Evolutionary conservation across 768 basidiomycete genomes (phyloP), one percentile per base, ranked within the genome.

Genomic region (Trametes coccinea): DNA sequence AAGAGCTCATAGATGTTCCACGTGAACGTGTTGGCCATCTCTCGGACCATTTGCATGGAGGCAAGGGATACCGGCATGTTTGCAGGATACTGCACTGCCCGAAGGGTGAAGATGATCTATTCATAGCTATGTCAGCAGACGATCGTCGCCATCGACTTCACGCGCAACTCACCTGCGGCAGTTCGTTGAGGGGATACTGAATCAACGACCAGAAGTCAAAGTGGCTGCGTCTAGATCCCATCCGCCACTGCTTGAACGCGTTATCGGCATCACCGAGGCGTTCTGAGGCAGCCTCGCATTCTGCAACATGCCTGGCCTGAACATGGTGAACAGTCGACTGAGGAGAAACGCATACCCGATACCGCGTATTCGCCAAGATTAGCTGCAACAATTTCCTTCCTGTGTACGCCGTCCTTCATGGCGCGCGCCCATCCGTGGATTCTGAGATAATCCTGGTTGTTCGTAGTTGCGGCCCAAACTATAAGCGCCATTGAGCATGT

Each of bases 381-480:
- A 2, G 85, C 83, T 2, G 89, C 89, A 3, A 90, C 86, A 30
- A 92, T 75, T 70, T 93, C 90, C 66, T 92, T 85, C 27, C 89
- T 82, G 66, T 92, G 86, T 14, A 66, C 55, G n/a, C 76, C 70
- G 44, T 84, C 72, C 61, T 74, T 76, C 4, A 89, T 82, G 14
- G 83, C 71, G 52, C 77, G 77, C 56, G 87, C 85, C 69, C 88
- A 73, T 14, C 90, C 90, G 68, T 87, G 80, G 70, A 84, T 80
- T 22, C 78, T 78, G 46, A 91, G 70, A 59, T 82, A 92, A 61
- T 89, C 82, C 0, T 75, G 49, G 68, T 90, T 75, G 53, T 73
- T 83, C 14, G 85, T 88, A 4, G 87, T 90, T 2, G 90, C 90
- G 17, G 85, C 87, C 87, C 88, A 92, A 2, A 85, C 85, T 61